Evolutionary conservation across 805 yeast genomes (phyloP).

Genomic region (Starmerella bacillaris): DNA sequence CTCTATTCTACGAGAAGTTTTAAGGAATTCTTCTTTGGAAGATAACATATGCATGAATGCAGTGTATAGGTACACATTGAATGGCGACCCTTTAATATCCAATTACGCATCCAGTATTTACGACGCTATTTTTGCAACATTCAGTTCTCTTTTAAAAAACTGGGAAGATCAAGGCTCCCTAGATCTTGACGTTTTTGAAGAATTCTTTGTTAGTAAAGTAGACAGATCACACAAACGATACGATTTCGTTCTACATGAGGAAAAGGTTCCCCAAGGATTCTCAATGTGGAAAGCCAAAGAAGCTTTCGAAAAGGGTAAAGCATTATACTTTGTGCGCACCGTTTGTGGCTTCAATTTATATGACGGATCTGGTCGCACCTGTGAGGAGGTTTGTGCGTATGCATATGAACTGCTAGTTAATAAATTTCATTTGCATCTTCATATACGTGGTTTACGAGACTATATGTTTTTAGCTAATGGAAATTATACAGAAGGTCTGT

Average conservation of each 20-base stretch:
- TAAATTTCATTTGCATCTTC: constrained; percentile 33
- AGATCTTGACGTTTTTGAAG: constrained; percentile 31
- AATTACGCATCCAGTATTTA: constrained; percentile 30
- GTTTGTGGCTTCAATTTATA: constrained; percentile 41
- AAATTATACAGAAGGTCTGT: constrained; percentile 59
- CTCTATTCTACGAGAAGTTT: constrained; percentile 24
- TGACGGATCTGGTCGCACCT: constrained; percentile 53
- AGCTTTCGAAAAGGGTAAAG: constrained; percentile 42
- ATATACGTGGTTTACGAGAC: constrained; percentile 44
- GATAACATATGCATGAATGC: constrained; percentile 25
- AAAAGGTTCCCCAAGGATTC: constrained; percentile 27
- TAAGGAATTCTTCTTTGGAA: constrained; percentile 26
- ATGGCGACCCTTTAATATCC: constrained; percentile 45
- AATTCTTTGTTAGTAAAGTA: constrained; percentile 36
- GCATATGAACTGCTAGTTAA: constrained; percentile 34
- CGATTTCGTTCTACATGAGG: constrained; percentile 15
- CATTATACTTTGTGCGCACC: constrained; percentile 42
- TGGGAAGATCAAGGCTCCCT: constrained; percentile 63
- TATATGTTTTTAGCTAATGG: constrained; percentile 56
- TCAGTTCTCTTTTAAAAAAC: constrained; percentile 36
- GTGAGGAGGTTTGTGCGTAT: constrained; percentile 35
- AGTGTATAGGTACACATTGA: constrained; percentile 32
- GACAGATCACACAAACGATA: constrained; percentile 9
- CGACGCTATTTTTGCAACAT: constrained; percentile 35
- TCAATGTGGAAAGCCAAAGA: constrained; percentile 17